Base-by-base conservation (phyloP, 345 rosid genomes). In the Dimocarpus longan region DNA sequence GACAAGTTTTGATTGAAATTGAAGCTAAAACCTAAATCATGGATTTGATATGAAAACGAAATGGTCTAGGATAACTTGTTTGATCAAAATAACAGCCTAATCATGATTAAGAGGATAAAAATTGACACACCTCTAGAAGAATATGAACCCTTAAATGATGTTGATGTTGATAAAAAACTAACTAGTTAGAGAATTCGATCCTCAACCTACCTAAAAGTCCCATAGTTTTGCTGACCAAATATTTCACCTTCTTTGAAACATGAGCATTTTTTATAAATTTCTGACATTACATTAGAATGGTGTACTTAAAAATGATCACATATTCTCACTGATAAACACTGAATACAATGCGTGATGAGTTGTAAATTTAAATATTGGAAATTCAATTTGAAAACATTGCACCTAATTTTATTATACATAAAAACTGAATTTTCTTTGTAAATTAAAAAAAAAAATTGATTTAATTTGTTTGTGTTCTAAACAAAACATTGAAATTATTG, bases 71-170 rank as follows among this genome's bases (percentile, higher is more conserved):
- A 6, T 19, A 59, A 16, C 54, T 60, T 56, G 32, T 39, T 57
- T 60, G 26, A 59, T 21, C 52, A 24, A 26, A 50, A 81, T 66
- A 66, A 19, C 63, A 67, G 71, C 78, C 74, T 48, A 78, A 66
- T 75, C 81, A 68, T 77, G 79, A 48, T 72, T 70, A 19, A 64
- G 73, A 82, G 76, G 48, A 56, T 44, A 65, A 64, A 82, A 44
- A 52, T 79, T 65, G 70, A 75, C 60, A 75, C 50, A 68, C 54
- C 10, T 39, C 56, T 62, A 48, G 37, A 70, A 19, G 48, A 60
- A 66, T 37, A 71, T 78, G 54, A 32, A n/a, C 66, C 22, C 8
- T 64, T 63, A n/a, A 5, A 48, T 62, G 43, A 19, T 71, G 24
- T 63, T 70, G 59, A 50, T 63, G 52, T 46, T 67, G 10, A 66